These are phyloP conservation scores for Exophiala calicioides DNA, from an alignment of 2,329 filamentous ascomycete genomes.

Conservation along the genomic window DNA sequence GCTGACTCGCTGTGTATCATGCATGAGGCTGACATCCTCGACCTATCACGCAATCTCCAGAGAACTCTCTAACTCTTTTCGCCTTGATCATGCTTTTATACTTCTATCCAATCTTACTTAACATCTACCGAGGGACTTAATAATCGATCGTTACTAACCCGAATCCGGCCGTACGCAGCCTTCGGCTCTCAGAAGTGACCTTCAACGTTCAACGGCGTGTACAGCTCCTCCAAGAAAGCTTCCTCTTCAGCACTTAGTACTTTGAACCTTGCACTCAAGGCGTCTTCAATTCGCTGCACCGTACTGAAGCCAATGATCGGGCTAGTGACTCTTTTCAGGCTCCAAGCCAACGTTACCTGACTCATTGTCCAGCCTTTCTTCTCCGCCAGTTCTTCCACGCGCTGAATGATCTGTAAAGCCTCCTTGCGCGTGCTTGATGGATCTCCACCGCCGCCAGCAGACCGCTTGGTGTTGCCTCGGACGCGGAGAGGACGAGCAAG, in stretches of 20 bases:
- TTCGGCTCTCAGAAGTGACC: conserved; percentile 31
- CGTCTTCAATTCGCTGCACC: conserved; percentile 51
- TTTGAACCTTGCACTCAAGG: conserved; percentile 45
- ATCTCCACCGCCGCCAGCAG: conserved; percentile 10
- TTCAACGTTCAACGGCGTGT: conserved; percentile 35
- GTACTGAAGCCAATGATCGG: conserved; percentile 54
- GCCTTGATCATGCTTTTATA: neutral
- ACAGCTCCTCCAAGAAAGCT: conserved; percentile 52
- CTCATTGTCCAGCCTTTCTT: conserved; percentile 40
- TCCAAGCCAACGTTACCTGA: conserved; percentile 39
- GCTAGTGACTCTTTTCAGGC: conserved; percentile 44
- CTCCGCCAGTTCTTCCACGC: conserved; percentile 49
- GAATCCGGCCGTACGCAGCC: too few species aligned
- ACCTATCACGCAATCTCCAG: too few species aligned
- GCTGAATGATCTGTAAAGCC: conserved; percentile 44
- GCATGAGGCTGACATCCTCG: too few species aligned
- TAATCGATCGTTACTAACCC: conserved; percentile 1
- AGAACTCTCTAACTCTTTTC: too few species aligned
- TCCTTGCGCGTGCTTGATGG: conserved; percentile 38
- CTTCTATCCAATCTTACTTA: neutral
- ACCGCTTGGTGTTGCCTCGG: conserved; percentile 15
- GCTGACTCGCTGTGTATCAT: too few species aligned
- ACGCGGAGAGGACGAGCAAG: conserved; percentile 29
- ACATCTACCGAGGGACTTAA: neutral
- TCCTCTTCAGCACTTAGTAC: conserved; percentile 49